Percentiles rank a stretch among this genome's conserved stretches.
Conservation (phyloP, 2,329 filamentous ascomycete species). For the Colletotrichum sublineola region DNA sequence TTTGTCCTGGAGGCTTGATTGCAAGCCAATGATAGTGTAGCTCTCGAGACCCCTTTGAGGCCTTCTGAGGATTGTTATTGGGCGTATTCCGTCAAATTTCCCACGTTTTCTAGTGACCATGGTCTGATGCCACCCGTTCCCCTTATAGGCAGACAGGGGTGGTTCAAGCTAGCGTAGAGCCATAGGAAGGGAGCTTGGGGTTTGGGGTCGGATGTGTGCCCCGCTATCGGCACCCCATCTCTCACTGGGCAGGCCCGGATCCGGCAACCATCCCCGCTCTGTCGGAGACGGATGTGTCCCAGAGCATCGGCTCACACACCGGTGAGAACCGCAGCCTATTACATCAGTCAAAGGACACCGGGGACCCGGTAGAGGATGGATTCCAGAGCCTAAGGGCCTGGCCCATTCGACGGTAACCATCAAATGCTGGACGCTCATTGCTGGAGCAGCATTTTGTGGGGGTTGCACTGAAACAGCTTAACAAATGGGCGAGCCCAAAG, state of each 20-base stretch:
- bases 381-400: neutral
- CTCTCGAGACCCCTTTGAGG: neutral
- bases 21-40: neutral
- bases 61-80: neutral
- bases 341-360: neutral
- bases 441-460: neutral
- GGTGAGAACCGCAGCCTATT: neutral
- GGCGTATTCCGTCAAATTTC: neutral
- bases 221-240: constrained; percentile 8
- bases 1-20: too few relatives aligned
- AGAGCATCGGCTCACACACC: constrained; percentile 12
- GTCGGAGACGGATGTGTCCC: neutral
- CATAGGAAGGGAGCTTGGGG: neutral
- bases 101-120: neutral
- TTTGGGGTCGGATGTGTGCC: neutral
- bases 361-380: neutral
- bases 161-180: neutral
- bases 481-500: neutral
- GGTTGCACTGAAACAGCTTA: neutral
- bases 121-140: neutral
- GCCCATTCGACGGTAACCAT: neutral
- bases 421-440: neutral
- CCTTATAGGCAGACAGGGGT: neutral
- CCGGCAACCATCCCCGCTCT: constrained; percentile 2
- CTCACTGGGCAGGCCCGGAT: constrained; percentile 1